These are phyloP conservation scores for Lactarius trivialis DNA, from an alignment of 768 basidiomycete genomes.

Conservation along the genomic window DNA sequence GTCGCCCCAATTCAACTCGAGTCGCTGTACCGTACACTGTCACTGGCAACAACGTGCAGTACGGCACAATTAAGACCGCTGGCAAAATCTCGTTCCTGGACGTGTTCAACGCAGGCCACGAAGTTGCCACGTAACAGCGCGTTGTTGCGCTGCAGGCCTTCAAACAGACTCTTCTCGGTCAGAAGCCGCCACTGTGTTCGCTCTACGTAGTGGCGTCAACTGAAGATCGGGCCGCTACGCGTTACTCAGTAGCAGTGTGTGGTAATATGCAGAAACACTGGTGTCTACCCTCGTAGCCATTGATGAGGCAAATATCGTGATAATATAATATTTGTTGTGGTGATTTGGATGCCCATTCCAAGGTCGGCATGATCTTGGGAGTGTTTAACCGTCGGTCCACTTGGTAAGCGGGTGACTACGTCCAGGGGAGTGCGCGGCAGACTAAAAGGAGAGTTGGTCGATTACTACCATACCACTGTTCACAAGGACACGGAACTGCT, in stretches of 20 bases:
- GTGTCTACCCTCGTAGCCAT: not conserved
- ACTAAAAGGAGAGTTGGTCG: slow-evolving; percentile 25
- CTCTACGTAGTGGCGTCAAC: slow-evolving; percentile 4
- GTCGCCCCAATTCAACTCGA: too few species aligned
- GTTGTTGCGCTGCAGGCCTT: slow-evolving; percentile 14
- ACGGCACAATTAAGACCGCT: slow-evolving; percentile 35
- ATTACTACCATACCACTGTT: slow-evolving; percentile 37
- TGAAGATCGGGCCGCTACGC: not conserved
- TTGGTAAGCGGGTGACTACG: not conserved
- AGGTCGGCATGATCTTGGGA: not conserved
- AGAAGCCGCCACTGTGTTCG: slow-evolving; percentile 4
- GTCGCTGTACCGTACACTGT: too few species aligned
- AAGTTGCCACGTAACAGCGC: slow-evolving; percentile 13
- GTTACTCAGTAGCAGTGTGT: not conserved
- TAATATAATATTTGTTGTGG: not conserved
- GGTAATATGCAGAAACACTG: not conserved
- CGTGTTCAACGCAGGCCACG: slow-evolving; percentile 37
- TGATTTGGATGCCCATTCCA: not conserved
- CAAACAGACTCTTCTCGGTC: slow-evolving; percentile 13
- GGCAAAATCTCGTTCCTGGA: slow-evolving; percentile 43
- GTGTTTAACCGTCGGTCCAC: not conserved
- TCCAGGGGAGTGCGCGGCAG: not conserved
- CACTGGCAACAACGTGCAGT: too few species aligned
- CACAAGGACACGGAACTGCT: slow-evolving; percentile 43
- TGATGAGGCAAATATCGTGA: not conserved